A percentile compares a stretch with the other conserved stretches of the same genome.
Conservation (phyloP, 768 basidiomycete genomes). For the Kwoniella sp. region DNA sequence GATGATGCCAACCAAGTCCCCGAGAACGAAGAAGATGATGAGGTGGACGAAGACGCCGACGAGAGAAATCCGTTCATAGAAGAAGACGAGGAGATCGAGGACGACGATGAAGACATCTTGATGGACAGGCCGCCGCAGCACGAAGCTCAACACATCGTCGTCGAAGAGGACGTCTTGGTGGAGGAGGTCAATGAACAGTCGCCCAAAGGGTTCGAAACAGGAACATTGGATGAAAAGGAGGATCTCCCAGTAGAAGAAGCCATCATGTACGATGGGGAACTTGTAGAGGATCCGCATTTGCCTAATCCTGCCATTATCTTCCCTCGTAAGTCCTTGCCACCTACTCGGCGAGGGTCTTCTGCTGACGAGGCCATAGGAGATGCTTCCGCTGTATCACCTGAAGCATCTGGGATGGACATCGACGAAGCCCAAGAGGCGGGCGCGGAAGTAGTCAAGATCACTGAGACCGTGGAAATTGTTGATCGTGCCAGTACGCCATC, state of each 20-base stretch:
- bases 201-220: neutral
- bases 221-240: neutral
- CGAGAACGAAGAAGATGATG: conserved; percentile 21
- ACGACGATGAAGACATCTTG: conserved; percentile 11
- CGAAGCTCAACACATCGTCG: neutral
- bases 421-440: neutral
- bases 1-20: conserved; percentile 2
- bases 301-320: neutral
- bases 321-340: neutral
- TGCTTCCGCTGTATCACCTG: neutral
- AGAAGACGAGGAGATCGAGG: conserved; percentile 8
- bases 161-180: neutral
- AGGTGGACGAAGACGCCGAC: conserved; percentile 6
- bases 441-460: neutral
- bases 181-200: neutral
- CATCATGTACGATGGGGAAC: conserved; percentile 20
- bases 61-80: neutral
- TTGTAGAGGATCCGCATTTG: conserved; percentile 12
- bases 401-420: neutral
- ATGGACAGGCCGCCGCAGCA: neutral
- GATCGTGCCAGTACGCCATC: neutral
- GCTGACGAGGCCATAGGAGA: neutral
- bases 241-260: neutral
- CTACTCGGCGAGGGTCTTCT: neutral
- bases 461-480: neutral